phyloP scores from a whole-genome alignment of 140 eudicot genomes.

The Senecio squalidus region DNA sequence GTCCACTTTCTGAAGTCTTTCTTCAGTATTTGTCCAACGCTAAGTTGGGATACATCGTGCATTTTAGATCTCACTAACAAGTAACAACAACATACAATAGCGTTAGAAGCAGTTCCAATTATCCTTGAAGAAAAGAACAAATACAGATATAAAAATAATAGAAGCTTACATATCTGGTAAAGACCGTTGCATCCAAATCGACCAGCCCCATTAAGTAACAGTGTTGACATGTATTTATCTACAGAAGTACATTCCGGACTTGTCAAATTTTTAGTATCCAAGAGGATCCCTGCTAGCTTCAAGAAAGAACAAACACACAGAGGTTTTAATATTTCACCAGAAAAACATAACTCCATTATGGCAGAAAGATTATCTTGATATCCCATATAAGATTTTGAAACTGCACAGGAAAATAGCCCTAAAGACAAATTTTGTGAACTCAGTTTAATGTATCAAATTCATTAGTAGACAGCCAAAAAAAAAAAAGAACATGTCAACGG shows the following conservation, averaged over 20 bases:
- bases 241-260: slow-evolving; percentile 46
- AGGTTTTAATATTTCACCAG: neutral
- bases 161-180: slow-evolving; percentile 60
- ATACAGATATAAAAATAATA: neutral
- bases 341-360: neutral
- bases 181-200: slow-evolving; percentile 76
- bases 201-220: slow-evolving; percentile 75
- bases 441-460: neutral
- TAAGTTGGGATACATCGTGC: slow-evolving; percentile 36
- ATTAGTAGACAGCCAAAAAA: neutral
- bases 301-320: slow-evolving; percentile 8
- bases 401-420: too few relatives aligned
- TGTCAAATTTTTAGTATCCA: slow-evolving; percentile 62
- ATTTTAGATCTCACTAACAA: slow-evolving; percentile 50
- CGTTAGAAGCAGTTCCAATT: neutral
- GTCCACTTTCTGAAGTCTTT: slow-evolving; percentile 70
- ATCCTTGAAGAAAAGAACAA: neutral
- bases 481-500: neutral
- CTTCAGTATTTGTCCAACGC: slow-evolving; percentile 50
- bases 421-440: too few relatives aligned
- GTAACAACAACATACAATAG: slow-evolving; percentile 2
- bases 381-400: too few relatives aligned
- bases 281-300: slow-evolving; percentile 76
- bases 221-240: slow-evolving; percentile 70
- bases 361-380: too few relatives aligned